phyloP scores from a whole-genome alignment of 2,329 filamentous ascomycete species.

The Aspergillus transmontanensis region DNA sequence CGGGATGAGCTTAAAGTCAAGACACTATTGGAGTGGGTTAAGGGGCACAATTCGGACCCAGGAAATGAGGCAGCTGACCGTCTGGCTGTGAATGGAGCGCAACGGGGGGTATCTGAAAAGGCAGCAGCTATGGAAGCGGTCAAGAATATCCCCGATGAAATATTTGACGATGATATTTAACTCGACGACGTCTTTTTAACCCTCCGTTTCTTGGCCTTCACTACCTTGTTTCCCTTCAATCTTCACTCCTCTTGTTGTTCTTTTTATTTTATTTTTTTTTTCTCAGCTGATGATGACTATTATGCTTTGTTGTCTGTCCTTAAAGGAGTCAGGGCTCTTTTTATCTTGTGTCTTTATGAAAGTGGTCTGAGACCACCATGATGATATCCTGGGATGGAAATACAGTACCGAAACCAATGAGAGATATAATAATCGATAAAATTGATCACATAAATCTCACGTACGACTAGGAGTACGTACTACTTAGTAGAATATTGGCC shows the following conservation, averaged over 20 bases:
- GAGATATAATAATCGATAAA: background rate
- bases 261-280: too few relatives aligned
- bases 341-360: background rate
- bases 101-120: conserved; percentile 36
- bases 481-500: too few relatives aligned
- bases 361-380: conserved; percentile 1
- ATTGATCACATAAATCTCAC: background rate
- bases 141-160: conserved; percentile 29
- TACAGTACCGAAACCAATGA: background rate
- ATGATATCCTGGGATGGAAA: background rate
- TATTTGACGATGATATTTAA: conserved; percentile 25
- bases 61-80: conserved; percentile 82
- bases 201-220: background rate
- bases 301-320: conserved; percentile 3
- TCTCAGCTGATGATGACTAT: background rate
- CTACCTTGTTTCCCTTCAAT: background rate
- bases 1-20: conserved; percentile 60
- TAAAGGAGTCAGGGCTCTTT: background rate
- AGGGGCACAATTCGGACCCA: conserved; percentile 72
- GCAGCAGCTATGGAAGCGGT: conserved; percentile 27
- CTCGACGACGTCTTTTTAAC: background rate
- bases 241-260: too few relatives aligned
- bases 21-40: conserved; percentile 84
- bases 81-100: conserved; percentile 71
- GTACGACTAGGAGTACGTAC: background rate